Base-by-base conservation (phyloP, 139 green algal genomes). In the Penium margaritaceum region DNA sequence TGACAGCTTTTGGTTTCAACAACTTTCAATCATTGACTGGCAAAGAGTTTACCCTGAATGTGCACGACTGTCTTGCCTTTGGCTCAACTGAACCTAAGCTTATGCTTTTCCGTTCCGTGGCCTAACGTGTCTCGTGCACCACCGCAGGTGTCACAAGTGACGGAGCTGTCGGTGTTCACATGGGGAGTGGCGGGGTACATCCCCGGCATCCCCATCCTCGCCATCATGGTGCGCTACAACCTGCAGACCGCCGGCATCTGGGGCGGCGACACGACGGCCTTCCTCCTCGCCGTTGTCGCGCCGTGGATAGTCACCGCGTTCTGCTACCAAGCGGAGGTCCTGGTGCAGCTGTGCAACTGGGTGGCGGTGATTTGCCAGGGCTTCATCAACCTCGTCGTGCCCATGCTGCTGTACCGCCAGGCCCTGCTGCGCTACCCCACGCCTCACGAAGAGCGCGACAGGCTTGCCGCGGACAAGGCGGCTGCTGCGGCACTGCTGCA, bases 181-280 rank as follows among this genome's bases (percentile, higher is more conserved):
- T 76, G 69, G 69, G 53, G 38, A 41, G 34, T 78, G 7, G 34
- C 54, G 4, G 71, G 58, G 21, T 73, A 73, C 60, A 34, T 78
- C 15, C 58, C 58, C n/a, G 60, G 60, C 1, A 78, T 78, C 58
- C 71, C 71, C 34, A 55, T 78, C 21, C 37, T 73, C 19, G n/a
- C 60, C 17, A 78, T 78, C 55, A 72, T 73, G 60, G 71, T 78
- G 1, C 33, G 51, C 19, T 78, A 78, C 71, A 78, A 78, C 71
- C 51, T 78, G 36, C 43, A 72, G 58, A 46, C 34, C 27, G 32
- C 32, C 2, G 71, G 58, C 4, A 21, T 72, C 34, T 60, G 34
- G 19, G n/a, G n/a, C n/a, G n/a, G 14, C 19, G 32, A 38, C 34
- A 30, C 27, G 34, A 24, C 33, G 1, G 60, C 60, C 44, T 78